Conservation (phyloP, 2,329 filamentous ascomycete genomes). For the Mycosphaerella arachidis region DNA sequence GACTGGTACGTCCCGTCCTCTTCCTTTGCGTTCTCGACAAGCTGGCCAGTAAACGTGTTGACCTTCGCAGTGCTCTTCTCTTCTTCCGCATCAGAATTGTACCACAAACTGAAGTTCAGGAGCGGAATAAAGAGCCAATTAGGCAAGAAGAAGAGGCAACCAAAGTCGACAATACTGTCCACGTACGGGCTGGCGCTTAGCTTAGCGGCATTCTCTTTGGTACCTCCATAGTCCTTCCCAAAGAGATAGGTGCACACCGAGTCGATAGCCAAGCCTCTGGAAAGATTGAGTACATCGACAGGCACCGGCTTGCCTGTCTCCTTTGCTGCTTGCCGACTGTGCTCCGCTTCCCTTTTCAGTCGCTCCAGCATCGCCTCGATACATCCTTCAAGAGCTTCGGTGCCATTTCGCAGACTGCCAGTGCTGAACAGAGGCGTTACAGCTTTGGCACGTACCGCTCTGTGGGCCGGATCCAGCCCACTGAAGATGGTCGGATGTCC, state of each 20-base stretch:
- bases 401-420: conserved; percentile 40
- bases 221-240: conserved; percentile 47
- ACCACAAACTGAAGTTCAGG: conserved; percentile 36
- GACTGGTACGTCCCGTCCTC: conserved; percentile 46
- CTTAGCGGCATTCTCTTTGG: conserved; percentile 32
- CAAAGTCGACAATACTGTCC: conserved; percentile 52
- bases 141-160: conserved; percentile 52
- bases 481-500: conserved; percentile 54
- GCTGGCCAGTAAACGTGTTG: conserved; percentile 40
- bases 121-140: conserved; percentile 38
- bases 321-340: conserved; percentile 12
- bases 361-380: conserved; percentile 42
- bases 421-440: conserved; percentile 49
- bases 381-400: conserved; percentile 37
- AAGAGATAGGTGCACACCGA: conserved; percentile 53
- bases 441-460: conserved; percentile 47
- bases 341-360: conserved; percentile 34
- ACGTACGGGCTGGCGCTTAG: conserved; percentile 49
- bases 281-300: conserved; percentile 49
- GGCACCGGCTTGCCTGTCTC: conserved; percentile 25
- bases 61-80: conserved; percentile 38
- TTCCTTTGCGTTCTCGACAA: conserved; percentile 34
- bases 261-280: conserved; percentile 51
- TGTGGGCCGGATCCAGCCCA: conserved; percentile 38
- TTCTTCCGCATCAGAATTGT: conserved; percentile 33